phyloP scores from a whole-genome alignment of 495 filamentous ascomycete species.

The Sordaria brevicollis region DNA sequence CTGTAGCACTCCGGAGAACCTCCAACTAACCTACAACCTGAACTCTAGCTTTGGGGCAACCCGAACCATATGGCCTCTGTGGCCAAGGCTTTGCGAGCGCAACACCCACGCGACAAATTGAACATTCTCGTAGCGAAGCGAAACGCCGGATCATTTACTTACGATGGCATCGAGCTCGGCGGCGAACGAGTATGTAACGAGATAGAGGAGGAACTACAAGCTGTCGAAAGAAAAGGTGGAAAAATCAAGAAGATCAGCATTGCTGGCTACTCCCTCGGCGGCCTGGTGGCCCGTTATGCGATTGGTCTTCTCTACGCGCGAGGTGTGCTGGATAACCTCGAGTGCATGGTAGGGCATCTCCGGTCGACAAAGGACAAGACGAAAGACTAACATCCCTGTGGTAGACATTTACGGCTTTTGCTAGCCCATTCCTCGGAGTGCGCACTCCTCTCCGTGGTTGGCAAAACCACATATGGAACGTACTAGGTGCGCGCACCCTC shows the following conservation, averaged over 20 bases:
- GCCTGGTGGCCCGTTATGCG: constrained; percentile 78
- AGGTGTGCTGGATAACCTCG: constrained; percentile 64
- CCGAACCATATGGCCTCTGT: constrained; percentile 70
- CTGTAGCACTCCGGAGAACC: not conserved
- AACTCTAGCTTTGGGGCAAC: constrained; percentile 76
- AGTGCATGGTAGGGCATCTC: constrained; percentile 53
- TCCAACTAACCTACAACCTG: constrained; percentile 13
- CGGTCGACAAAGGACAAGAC: not conserved
- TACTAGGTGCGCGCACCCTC: constrained; percentile 63
- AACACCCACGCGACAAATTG: constrained; percentile 52
- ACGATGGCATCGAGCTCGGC: constrained; percentile 87
- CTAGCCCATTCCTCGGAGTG: constrained; percentile 80
- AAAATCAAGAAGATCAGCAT: constrained; percentile 73
- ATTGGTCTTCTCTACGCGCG: constrained; percentile 74
- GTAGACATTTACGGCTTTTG: constrained; percentile 88
- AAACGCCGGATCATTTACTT: constrained; percentile 77
- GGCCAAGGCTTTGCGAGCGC: constrained; percentile 53
- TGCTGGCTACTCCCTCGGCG: constrained; percentile 83
- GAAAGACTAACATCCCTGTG: constrained; percentile 7
- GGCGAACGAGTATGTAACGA: constrained; percentile 82
- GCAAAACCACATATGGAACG: constrained; percentile 64
- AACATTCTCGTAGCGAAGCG: constrained; percentile 67
- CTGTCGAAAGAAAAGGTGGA: constrained; percentile 52
- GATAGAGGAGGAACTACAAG: constrained; percentile 70
- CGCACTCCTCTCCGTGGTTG: constrained; percentile 61